Percentiles rank a stretch among this genome's conserved stretches.
Conservation (phyloP, 106 monocot genomes). For the Dendrobium catenatum region DNA sequence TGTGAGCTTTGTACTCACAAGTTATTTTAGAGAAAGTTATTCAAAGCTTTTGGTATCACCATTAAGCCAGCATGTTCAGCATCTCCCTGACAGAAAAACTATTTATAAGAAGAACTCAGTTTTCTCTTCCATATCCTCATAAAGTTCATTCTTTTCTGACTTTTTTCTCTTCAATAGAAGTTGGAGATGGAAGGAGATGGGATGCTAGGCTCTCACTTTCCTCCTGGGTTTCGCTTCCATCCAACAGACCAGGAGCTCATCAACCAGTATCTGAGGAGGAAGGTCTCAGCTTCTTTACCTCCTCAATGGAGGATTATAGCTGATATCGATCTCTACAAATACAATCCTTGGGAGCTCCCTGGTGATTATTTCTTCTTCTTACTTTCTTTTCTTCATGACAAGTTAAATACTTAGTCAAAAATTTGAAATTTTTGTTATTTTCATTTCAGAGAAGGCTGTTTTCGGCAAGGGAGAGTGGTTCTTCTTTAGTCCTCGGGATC, state of each 20-base stretch:
- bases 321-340: conserved; percentile 16
- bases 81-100: too few relatives aligned
- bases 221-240: conserved; percentile 11
- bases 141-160: too few relatives aligned
- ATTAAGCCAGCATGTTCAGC: too few relatives aligned
- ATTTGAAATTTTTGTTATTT: neutral
- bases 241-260: conserved; percentile 19
- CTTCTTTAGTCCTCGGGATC: conserved; percentile 25
- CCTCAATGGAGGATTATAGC: conserved; percentile 8
- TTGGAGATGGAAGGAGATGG: neutral
- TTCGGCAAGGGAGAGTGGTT: conserved; percentile 30
- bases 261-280: conserved; percentile 14
- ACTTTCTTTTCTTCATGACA: too few relatives aligned
- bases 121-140: too few relatives aligned
- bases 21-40: too few relatives aligned
- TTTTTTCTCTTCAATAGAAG: too few relatives aligned
- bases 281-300: neutral
- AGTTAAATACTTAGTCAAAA: too few relatives aligned
- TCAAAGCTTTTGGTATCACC: too few relatives aligned
- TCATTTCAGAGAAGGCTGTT: conserved; percentile 17
- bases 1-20: too few relatives aligned
- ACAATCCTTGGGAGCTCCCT: conserved; percentile 19
- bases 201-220: conserved; percentile 1
- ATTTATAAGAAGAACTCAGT: too few relatives aligned
- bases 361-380: neutral